Base-by-base conservation (phyloP, 192 early-diverging fungal genomes). In the Linnemannia exigua region DNA sequence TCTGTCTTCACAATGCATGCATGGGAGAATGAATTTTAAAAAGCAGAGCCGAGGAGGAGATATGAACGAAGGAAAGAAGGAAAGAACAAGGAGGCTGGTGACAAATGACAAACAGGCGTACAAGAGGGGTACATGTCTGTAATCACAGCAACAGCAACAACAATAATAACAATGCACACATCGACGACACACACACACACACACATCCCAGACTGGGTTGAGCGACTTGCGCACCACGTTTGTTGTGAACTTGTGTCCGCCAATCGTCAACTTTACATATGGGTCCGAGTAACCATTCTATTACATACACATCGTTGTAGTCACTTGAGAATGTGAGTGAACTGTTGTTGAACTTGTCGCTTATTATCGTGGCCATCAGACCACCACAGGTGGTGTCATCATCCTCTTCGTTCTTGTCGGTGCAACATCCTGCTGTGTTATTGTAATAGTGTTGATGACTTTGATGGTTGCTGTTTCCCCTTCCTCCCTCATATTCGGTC, bases 131-230 rank as follows among this genome's bases (percentile, higher is more conserved):
- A 44, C 9, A 3, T 44, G 41, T 9, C 9, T 44, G 41, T 44
- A 6, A 3, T 44, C 9, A 44, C 41, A 44, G 5, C 41, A 44
- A 9, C 41, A 44, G 3, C 41, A 44, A 44, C 41, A 9, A 44
- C 41, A 44, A 6, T 9, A 44, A 44, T 9, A 38, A 38, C 22
- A 38, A 69, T 36, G 28, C 19, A 68, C 33, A 7, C 0, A 68
- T n/a, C 17, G 25, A 69, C 19, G 46, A 41, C 51, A 51, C 15
- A 37, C 36, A 44, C 28, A 22, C 17, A 80, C 25, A 74, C 25
- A 54, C 4, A 74, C 89, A 61, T 94, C 89, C 95, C 95, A 96
- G 20, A 80, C 81, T 1, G 95, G 95, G 50, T 92, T 90, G 41
- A 96, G 82, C n/a, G 87, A 93, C 69, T 95, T 93, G 72, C 77